Base-by-base conservation (phyloP, 2,329 filamentous ascomycete species). In the Kalmusia sp. region DNA sequence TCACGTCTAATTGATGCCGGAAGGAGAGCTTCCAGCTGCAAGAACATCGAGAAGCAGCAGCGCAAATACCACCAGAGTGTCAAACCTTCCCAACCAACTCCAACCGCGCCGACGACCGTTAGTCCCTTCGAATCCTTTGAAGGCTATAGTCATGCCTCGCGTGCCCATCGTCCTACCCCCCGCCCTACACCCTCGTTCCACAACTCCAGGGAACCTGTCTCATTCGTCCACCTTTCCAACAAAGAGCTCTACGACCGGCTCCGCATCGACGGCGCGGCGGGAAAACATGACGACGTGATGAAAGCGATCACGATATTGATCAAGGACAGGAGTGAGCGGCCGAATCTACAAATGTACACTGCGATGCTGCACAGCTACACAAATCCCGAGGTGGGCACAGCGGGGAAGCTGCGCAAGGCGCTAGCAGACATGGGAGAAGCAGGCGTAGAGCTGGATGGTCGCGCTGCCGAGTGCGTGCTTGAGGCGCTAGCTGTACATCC, bases 401-500 rank as follows among this genome's bases (percentile, higher is more conserved):
- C 87, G 2, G 80, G 80, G 24, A 83, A 84, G 40, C 83, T 93
- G 12, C 74, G 76, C 28, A 77, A 76, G 17, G 77, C 96, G n/a
- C 75, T 96, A 21, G 76, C 84, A 19, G 91, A 96, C 64, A 90
- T 97, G 87, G 79, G 82, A 37, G 70, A 75, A 1, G 78, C 82
- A 35, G 81, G 79, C 0, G 79, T 97, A 38, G 76, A 84, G 35
- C 80, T 86, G 6, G 90, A 92, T 60, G 81, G 82, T 1, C 80
- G 80, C 3, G 82, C 90, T 2, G 93, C 91, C 64, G 87, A 93
- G 71, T 85, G 85, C 56, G 85, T 88, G 2, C 76, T 97, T 33
- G 85, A 87, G 72, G 88, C 84, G 4, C 80, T 97, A 21, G 85
- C 90, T 0, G 84, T 95, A 7, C 95, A 98, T 70, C 91, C 93